A percentile compares a stretch with the other conserved stretches of the same genome.
Evolutionary conservation across 768 basidiomycete genomes (phyloP).

Genomic region (Rhizopogon sp.): DNA sequence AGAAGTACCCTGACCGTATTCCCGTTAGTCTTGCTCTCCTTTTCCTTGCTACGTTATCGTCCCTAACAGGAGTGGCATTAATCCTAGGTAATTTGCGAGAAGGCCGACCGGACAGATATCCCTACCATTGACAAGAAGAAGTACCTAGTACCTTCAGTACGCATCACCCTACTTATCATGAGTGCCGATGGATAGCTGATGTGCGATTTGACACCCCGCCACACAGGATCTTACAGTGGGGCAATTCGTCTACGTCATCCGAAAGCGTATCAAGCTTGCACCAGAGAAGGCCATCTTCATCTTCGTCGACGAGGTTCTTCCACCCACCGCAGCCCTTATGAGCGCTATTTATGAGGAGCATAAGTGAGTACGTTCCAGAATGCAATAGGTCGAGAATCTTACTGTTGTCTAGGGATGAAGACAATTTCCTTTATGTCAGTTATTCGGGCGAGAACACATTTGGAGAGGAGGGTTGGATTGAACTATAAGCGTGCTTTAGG

Average conservation of each 20-base stretch:
- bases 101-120: constrained; percentile 97
- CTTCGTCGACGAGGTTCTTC: constrained; percentile 97
- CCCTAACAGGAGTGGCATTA: constrained; percentile 7
- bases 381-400: constrained; percentile 15
- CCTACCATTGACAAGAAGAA: constrained; percentile 99
- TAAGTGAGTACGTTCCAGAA: constrained; percentile 60
- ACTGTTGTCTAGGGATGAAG: constrained; percentile 75
- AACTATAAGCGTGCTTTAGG: constrained; percentile 22
- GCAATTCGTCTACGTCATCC: constrained; percentile 99
- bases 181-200: constrained; percentile 23
- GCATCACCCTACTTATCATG: constrained; percentile 20
- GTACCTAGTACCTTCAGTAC: constrained; percentile 94
- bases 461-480: constrained; percentile 39
- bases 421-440: constrained; percentile 97
- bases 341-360: constrained; percentile 99
- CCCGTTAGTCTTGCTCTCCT: constrained; percentile 54
- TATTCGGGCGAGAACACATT: constrained; percentile 99
- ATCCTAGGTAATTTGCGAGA: constrained; percentile 95
- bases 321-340: constrained; percentile 98
- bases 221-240: constrained; percentile 90
- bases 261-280: constrained; percentile 99
- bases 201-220: constrained; percentile 1
- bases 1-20: constrained; percentile 98
- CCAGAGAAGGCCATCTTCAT: constrained; percentile 99
- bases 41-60: constrained; percentile 2